Conservation (phyloP, 2,329 filamentous ascomycete genomes). For the Aspergillus ochraceus region DNA sequence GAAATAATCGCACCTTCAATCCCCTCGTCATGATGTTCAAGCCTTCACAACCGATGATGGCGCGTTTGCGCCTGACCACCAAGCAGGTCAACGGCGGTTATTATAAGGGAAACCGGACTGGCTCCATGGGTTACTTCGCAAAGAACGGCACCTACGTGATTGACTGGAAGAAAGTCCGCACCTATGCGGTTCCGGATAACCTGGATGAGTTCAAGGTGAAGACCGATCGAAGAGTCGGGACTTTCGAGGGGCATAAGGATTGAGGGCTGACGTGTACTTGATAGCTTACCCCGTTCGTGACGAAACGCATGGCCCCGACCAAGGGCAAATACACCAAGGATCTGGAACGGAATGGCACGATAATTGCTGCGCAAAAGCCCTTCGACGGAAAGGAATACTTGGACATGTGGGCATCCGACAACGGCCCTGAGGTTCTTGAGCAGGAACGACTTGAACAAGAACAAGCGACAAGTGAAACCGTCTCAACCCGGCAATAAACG, state of each 20-base stretch:
- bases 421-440: slow-evolving; percentile 33
- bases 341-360: slow-evolving; percentile 27
- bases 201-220: slow-evolving; percentile 70
- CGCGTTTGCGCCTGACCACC: slow-evolving; percentile 80
- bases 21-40: slow-evolving; percentile 39
- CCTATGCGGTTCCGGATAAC: slow-evolving; percentile 75
- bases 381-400: slow-evolving; percentile 40
- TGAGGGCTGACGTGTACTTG: not conserved
- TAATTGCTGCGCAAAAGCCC: slow-evolving; percentile 28
- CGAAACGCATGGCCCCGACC: slow-evolving; percentile 42
- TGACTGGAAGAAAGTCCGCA: slow-evolving; percentile 85
- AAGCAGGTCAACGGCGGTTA: slow-evolving; percentile 91
- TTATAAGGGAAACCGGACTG: slow-evolving; percentile 94
- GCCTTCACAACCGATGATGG: slow-evolving; percentile 56
- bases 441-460: slow-evolving; percentile 22
- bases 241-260: not conserved
- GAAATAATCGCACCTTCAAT: not conserved
- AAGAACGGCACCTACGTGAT: slow-evolving; percentile 63
- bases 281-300: slow-evolving; percentile 49
- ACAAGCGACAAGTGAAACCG: slow-evolving; percentile 3
- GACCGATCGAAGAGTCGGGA: not conserved
- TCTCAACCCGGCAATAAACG: slow-evolving; percentile 15
- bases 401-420: slow-evolving; percentile 39
- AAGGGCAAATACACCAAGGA: slow-evolving; percentile 34
- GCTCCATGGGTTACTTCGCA: slow-evolving; percentile 82